Evolutionary conservation across 176 grass and related monocot genomes (phyloP).

Genomic region (Cenchrus fungigraminus): DNA sequence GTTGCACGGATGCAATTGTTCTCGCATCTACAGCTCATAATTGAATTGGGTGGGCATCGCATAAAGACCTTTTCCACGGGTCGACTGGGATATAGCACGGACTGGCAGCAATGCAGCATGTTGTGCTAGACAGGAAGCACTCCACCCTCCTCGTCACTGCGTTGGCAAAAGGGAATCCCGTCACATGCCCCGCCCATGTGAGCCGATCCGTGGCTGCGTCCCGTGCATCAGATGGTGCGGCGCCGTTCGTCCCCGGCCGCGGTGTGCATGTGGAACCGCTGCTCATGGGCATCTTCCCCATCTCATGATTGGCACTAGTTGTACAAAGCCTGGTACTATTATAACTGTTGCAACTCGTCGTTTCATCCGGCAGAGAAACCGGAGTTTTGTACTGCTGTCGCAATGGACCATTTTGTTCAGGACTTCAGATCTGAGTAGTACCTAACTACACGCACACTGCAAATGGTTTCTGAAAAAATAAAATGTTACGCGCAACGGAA

Average conservation of each 20-base stretch:
- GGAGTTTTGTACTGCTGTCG: not conserved
- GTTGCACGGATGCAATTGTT: not conserved
- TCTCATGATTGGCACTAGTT: constrained; percentile 22
- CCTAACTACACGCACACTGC: not conserved
- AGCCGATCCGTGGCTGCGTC: not conserved
- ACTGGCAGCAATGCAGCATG: not conserved
- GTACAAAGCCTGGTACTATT: not conserved
- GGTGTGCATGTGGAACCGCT: constrained; percentile 19
- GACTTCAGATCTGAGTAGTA: not conserved
- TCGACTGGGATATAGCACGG: not conserved
- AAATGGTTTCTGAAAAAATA: not conserved
- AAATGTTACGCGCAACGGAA: not conserved
- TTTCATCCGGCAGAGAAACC: not conserved
- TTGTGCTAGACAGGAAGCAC: not conserved
- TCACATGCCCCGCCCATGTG: constrained; percentile 45
- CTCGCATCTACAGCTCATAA: not conserved
- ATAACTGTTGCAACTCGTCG: too few species aligned
- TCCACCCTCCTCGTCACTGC: not conserved
- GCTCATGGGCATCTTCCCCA: not conserved
- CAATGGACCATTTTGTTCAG: not conserved
- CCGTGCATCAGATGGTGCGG: not conserved
- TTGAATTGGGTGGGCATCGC: not conserved
- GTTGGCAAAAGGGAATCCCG: constrained; percentile 21
- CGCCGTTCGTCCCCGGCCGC: not conserved
- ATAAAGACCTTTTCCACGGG: not conserved